Base-by-base conservation (phyloP, 345 rosid genomes). In the Syzygium aromaticum region DNA sequence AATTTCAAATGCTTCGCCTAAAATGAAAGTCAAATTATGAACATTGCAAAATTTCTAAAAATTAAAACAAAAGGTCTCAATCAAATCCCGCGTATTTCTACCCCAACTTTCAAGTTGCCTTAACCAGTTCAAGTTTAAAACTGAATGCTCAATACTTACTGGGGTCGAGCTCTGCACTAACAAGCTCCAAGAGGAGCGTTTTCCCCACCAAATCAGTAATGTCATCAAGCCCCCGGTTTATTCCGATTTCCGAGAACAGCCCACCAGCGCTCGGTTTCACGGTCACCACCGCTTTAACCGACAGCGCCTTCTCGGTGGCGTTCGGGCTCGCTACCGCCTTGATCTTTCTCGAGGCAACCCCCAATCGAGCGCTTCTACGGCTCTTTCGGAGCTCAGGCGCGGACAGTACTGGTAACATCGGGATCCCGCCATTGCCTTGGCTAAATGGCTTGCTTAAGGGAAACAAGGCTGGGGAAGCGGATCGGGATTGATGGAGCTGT, bases 181-280 rank as follows among this genome's bases (percentile, higher is more conserved):
- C 94, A 56, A 95, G 94, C 93, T 94, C 95, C 85, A 95, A 82
- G 17, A 88, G 88, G n/a, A 94, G 88, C 1, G 94, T 88, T 89
- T 89, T 91, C 1, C 96, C 96, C 25, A 94, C 80, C 86, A 92
- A 53, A 84, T 95, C 97, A 19, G 87, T 40, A 8, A 93, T 54
- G 54, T 89, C 92, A 87, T 94, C 95, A 3, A 92, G 85, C 49
- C 92, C 91, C 51, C 89, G 63, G 5, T 87, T 83, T 43, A 93
- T 73, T 52, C 88, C 90, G 9, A 91, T 9, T 64, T 87, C 88
- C 30, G 92, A 84, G 11, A 94, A 4, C 4, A 92, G 1, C 38
- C 93, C 89, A 5, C 88, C 88, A 11, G 90, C 28, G 7, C 92
- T 91, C 77, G 86, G 57, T n/a, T 88, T 86, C 28, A 90, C 94